Conservation (phyloP, 805 yeast species). For the Ogataea dorogensis region DNA sequence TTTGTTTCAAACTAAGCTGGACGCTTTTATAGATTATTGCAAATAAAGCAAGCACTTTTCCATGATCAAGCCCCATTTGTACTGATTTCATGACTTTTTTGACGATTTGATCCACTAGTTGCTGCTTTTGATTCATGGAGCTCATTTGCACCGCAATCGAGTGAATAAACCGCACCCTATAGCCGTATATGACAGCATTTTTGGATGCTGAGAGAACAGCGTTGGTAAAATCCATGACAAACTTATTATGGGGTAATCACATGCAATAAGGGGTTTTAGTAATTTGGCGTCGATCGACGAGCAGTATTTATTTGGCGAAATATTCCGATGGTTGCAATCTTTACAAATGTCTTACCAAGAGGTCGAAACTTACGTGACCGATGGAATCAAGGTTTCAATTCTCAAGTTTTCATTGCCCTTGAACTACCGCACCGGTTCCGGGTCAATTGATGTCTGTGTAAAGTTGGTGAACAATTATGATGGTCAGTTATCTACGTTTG, state of each 20-base stretch:
- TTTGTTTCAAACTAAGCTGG: constrained; percentile 12
- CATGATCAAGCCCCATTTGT: constrained; percentile 31
- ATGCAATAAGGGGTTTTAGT: constrained; percentile 2
- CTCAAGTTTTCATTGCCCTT: constrained; percentile 30
- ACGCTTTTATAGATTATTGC: constrained; percentile 29
- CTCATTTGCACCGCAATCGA: constrained; percentile 29
- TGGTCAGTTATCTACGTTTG: constrained; percentile 6
- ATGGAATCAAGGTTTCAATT: constrained; percentile 21
- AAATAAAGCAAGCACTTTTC: constrained; percentile 31
- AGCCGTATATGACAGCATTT: constrained; percentile 34
- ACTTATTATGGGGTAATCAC: constrained; percentile 7
- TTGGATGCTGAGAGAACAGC: constrained; percentile 19
- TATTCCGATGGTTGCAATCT: constrained; percentile 1
- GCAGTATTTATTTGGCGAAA: not conserved
- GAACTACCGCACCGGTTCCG: constrained; percentile 16
- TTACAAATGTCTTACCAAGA: constrained; percentile 2
- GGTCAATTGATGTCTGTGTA: constrained; percentile 19
- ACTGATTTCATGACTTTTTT: constrained; percentile 22
- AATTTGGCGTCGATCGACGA: constrained; percentile 8
- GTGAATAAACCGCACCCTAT: constrained; percentile 33
- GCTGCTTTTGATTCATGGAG: constrained; percentile 14
- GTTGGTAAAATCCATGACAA: constrained; percentile 5
- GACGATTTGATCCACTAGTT: constrained; percentile 13
- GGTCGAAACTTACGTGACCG: constrained; percentile 20
- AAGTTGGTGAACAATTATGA: constrained; percentile 21